Evolutionary conservation across 2,329 filamentous ascomycete genomes (phyloP), one percentile per base, ranked within the genome.

Genomic region (Clathrospora elynae): DNA sequence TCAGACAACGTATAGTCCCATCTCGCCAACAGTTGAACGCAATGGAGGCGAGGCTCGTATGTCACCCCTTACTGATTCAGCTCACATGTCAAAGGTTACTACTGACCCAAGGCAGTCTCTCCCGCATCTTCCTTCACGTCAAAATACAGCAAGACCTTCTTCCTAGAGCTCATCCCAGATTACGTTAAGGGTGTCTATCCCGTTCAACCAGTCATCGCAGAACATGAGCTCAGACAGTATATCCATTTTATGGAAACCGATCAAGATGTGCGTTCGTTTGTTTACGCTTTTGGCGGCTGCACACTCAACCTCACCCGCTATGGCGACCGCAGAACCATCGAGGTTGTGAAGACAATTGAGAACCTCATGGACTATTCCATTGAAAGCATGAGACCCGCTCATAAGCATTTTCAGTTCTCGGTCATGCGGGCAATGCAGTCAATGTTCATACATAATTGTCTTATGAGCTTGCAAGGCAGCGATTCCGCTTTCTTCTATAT

Each of bases 371-470:
- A 68, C 34, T 54, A 67, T 41, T 51, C 73, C 49, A 60, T 71
- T 59, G 46, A 67, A 57, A 51, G 64, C 5, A 67, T 71, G 9
- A 61, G 69, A 7, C 70, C 72, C n/a, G 51, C 71, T 1, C 55
- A 61, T 9, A 65, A 67, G 5, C 69, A 72, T n/a, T 66, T 71
- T 3, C 66, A 68, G 1, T 68, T 73, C 8, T 74, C 72, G 0
- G 68, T 78, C 20, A 71, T 74, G 44, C 69, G 74, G 24, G 71
- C 76, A 10, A 74, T 79, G 68, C 77, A 75, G n/a, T 75, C 72
- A 25, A 66, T 80, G 30, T 80, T 78, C 48, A 71, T 80, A 23
- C 75, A 80, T 51, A 80, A 79, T 45, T 76, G 72, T 54, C 69
- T 76, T 25, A 75, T 80, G 71, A 73, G 71, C 3, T 67, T 79